Conservation (phyloP, 1,284 basidiomycete species). For the Porodaedalea pini region DNA sequence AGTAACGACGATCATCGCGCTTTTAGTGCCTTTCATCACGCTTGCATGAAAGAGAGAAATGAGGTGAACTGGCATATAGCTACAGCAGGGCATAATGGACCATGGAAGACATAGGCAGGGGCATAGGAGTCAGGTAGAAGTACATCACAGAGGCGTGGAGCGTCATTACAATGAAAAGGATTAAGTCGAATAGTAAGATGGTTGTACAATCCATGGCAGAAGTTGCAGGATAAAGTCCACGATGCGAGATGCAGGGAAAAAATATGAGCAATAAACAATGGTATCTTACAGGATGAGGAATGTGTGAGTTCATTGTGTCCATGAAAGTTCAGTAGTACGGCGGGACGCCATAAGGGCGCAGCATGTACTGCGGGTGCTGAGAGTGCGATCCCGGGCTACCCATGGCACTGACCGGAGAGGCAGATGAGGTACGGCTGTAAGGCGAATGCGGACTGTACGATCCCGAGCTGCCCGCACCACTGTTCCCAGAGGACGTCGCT, state of each 20-base stretch:
- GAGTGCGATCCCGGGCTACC: neutral
- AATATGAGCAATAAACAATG: neutral
- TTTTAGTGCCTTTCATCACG: neutral
- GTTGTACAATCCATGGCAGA: neutral
- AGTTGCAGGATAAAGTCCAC: neutral
- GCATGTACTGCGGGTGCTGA: neutral
- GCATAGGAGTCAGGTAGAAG: too few relatives aligned
- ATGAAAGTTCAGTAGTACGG: constrained; percentile 1
- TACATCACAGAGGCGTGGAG: neutral
- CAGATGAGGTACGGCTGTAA: constrained; percentile 6
- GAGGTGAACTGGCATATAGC: constrained; percentile 1
- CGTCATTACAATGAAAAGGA: neutral
- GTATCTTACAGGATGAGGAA: neutral
- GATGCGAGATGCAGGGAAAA: neutral
- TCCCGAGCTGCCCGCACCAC: neutral
- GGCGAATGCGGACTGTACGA: constrained; percentile 14
- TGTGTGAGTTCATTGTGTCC: neutral
- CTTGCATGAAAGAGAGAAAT: neutral
- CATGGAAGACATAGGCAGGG: constrained; percentile 7
- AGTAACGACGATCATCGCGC: constrained; percentile 1
- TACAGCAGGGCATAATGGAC: constrained; percentile 5
- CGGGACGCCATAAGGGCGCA: neutral
- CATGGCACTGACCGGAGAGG: constrained; percentile 7
- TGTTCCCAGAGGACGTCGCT: constrained; percentile 9
- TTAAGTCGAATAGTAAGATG: neutral